phyloP scores from a whole-genome alignment of 208 protist genomes.

The Acanthamoeba castellanii region DNA sequence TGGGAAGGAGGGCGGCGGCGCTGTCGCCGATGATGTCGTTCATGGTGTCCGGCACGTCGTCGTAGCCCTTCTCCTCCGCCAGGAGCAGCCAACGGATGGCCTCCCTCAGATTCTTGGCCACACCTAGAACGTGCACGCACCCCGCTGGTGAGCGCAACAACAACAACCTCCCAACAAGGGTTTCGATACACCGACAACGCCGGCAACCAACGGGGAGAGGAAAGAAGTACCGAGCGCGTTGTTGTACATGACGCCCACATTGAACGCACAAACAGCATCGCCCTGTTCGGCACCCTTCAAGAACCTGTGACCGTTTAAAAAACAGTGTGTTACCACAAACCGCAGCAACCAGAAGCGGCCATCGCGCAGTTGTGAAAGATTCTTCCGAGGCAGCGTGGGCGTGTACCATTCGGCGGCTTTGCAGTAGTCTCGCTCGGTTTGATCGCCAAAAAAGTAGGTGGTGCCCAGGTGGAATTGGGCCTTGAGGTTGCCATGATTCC shows the following conservation, averaged over 20 bases:
- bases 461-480: slow-evolving; percentile 32
- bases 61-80: slow-evolving; percentile 39
- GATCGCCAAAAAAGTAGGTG: neutral
- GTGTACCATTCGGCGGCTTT: neutral
- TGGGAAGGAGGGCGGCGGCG: neutral
- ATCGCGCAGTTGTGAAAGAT: neutral
- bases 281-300: slow-evolving; percentile 13
- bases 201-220: no score
- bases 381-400: neutral
- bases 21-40: neutral
- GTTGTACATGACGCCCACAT: slow-evolving; percentile 22
- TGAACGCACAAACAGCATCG: slow-evolving; percentile 33
- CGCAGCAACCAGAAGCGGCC: neutral
- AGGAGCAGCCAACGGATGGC: slow-evolving; percentile 18
- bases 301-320: neutral
- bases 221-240: neutral
- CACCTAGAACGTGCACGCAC: neutral
- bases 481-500: neutral
- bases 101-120: neutral
- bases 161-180: no score
- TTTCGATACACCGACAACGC: no score
- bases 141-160: neutral
- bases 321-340: neutral
- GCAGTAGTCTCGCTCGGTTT: neutral
- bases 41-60: slow-evolving; percentile 5